These are phyloP conservation scores for Clonostachys chloroleuca DNA, from an alignment of 2,329 filamentous ascomycete species.

Conservation along the genomic window DNA sequence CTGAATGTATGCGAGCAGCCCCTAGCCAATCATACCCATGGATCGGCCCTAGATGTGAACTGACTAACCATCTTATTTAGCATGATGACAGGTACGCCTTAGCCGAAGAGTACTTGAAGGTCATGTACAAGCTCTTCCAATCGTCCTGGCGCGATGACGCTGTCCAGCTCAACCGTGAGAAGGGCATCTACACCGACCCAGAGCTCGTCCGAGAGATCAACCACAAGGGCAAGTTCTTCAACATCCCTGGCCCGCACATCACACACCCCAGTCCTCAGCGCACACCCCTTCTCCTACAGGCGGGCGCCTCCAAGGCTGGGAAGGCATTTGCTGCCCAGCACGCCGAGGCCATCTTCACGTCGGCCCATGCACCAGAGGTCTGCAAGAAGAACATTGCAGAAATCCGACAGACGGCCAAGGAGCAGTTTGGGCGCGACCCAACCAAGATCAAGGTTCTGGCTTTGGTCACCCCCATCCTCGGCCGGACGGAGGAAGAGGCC, in stretches of 20 bases:
- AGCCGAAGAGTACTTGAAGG: conserved; percentile 60
- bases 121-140: conserved; percentile 64
- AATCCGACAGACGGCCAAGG: conserved; percentile 50
- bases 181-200: conserved; percentile 49
- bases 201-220: conserved; percentile 59
- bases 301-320: conserved; percentile 62
- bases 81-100: conserved; percentile 64
- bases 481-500: conserved; percentile 62
- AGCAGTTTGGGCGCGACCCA: conserved; percentile 51
- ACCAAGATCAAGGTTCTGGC: conserved; percentile 63
- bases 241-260: conserved; percentile 60
- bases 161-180: conserved; percentile 52
- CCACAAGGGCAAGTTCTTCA: conserved; percentile 60
- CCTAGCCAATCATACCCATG: conserved; percentile 1
- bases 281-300: conserved; percentile 66
- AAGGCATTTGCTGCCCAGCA: conserved; percentile 65
- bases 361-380: conserved; percentile 57
- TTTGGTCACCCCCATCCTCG: conserved; percentile 61
- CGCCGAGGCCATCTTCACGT: conserved; percentile 68
- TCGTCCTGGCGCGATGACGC: conserved; percentile 66
- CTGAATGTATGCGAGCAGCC: conserved; percentile 7
- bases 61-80: conserved; percentile 8
- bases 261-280: conserved; percentile 63
- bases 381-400: conserved; percentile 59
- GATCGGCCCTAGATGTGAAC: too few relatives aligned